Conservation (phyloP, 2,329 filamentous ascomycete genomes). For the Grosmannia huntii region DNA sequence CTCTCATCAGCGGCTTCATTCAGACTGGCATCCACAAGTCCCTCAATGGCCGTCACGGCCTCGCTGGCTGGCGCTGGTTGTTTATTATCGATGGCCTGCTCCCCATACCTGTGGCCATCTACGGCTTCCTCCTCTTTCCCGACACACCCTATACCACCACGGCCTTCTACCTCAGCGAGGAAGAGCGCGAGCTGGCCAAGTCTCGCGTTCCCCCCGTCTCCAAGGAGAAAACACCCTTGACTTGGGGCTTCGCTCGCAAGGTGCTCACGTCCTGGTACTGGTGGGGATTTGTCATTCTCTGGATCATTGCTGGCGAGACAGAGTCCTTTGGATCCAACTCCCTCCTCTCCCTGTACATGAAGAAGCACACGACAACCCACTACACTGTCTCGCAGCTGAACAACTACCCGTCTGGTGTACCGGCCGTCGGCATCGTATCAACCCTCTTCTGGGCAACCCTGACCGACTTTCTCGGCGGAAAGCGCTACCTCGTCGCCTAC, state of each 20-base stretch:
- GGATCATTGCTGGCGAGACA: conserved; percentile 58
- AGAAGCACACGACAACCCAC: conserved; percentile 28
- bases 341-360: conserved; percentile 38
- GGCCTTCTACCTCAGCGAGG: conserved; percentile 32
- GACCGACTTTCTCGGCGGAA: conserved; percentile 51
- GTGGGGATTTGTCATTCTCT: conserved; percentile 54
- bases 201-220: conserved; percentile 23
- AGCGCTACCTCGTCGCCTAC: conserved; percentile 52
- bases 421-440: conserved; percentile 42
- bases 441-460: conserved; percentile 59
- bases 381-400: conserved; percentile 39
- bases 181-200: conserved; percentile 23
- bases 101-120: conserved; percentile 42
- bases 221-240: conserved; percentile 16
- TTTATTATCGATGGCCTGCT: conserved; percentile 41
- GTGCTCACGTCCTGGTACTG: conserved; percentile 49
- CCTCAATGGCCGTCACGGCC: conserved; percentile 31
- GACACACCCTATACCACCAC: conserved; percentile 37
- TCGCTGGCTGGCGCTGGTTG: conserved; percentile 43
- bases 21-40: conserved; percentile 38
- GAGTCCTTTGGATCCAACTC: conserved; percentile 58
- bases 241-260: conserved; percentile 34
- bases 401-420: conserved; percentile 43
- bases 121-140: conserved; percentile 40
- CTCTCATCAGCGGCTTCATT: conserved; percentile 50